A percentile compares a stretch with the other conserved stretches of the same genome.
phyloP scores from a whole-genome alignment of 2,329 filamentous ascomycete species.

The Dothideomycetes sp. region DNA sequence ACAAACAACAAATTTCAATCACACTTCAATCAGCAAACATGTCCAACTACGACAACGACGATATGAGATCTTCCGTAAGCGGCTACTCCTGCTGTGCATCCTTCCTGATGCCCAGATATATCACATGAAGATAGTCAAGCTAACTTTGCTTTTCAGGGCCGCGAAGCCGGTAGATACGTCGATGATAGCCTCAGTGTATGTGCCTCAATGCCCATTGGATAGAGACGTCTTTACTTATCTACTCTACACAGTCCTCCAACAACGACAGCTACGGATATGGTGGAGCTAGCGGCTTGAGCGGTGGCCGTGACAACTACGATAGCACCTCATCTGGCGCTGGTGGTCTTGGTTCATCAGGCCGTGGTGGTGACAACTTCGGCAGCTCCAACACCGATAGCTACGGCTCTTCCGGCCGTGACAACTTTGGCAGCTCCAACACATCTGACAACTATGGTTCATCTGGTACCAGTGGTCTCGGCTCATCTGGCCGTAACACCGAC shows the following conservation, averaged over 20 bases:
- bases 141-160: slow-evolving; percentile 1
- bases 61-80: neutral
- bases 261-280: slow-evolving; percentile 8
- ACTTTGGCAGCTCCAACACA: slow-evolving; percentile 5
- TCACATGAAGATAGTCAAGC: neutral
- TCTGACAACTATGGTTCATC: neutral
- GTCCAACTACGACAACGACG: slow-evolving; percentile 7
- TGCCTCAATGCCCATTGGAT: slow-evolving; percentile 1
- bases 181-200: slow-evolving; percentile 6
- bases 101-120: neutral
- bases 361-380: slow-evolving; percentile 9
- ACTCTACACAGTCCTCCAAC: slow-evolving; percentile 2
- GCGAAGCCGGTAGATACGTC: slow-evolving; percentile 4
- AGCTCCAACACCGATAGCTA: slow-evolving; percentile 1
- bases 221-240: slow-evolving; percentile 1
- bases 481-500: slow-evolving; percentile 8
- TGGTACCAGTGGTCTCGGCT: slow-evolving; percentile 11
- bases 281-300: slow-evolving; percentile 10
- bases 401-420: slow-evolving; percentile 4
- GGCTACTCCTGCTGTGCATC: neutral
- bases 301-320: slow-evolving; percentile 4
- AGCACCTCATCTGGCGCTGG: slow-evolving; percentile 4
- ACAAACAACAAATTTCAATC: neutral
- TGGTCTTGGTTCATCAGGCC: slow-evolving; percentile 12
- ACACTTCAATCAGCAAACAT: slow-evolving; percentile 3